Conservation (phyloP, 2,329 filamentous ascomycete genomes). For the Epichloe festucae region DNA sequence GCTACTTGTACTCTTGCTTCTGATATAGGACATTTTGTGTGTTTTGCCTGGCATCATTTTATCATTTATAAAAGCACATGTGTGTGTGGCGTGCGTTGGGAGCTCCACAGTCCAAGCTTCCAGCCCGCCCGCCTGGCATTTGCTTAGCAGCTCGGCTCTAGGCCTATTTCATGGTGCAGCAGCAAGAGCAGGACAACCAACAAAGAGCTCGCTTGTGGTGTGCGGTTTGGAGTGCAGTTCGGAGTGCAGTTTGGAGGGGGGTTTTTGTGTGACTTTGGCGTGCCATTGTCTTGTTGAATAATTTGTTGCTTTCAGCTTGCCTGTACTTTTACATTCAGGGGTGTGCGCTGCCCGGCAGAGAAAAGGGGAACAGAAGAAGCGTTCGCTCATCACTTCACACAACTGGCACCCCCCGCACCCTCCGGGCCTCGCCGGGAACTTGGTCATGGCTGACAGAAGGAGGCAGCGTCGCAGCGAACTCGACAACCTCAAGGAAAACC, state of each 20-base stretch:
- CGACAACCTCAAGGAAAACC: constrained; percentile 21
- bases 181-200: no score
- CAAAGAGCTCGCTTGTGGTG: no score
- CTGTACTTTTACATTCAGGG: no score
- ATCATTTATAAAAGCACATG: background rate
- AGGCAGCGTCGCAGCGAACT: constrained; percentile 20
- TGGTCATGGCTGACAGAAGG: constrained; percentile 21
- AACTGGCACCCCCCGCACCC: background rate
- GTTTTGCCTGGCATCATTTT: background rate
- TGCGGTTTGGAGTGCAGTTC: no score
- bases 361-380: background rate
- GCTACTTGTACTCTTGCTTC: no score
- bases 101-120: background rate
- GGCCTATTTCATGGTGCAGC: no score
- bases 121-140: background rate
- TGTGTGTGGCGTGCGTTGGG: background rate
- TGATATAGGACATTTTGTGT: no score
- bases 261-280: background rate
- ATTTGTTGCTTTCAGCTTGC: background rate
- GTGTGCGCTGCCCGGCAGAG: no score
- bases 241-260: no score
- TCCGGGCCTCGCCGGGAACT: background rate
- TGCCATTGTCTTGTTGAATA: background rate
- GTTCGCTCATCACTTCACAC: background rate
- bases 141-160: background rate